Percentiles rank a stretch among this genome's conserved stretches.
Conservation (phyloP, 2,329 filamentous ascomycete species). For the Calcarisporium arbuscula region DNA sequence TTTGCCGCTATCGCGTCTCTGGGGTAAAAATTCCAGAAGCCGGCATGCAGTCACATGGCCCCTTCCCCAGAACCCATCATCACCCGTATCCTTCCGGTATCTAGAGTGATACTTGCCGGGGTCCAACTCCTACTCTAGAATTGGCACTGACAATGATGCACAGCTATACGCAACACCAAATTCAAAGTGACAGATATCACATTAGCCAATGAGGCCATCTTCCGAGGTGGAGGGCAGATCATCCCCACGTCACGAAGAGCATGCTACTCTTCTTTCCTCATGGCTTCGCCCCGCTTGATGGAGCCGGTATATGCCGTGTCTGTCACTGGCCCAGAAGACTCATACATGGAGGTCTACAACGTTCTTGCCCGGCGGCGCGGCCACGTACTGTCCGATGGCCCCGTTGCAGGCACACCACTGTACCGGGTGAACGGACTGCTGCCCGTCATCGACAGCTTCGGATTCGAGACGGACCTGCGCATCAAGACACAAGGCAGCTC, state of each 20-base stretch:
- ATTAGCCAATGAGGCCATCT: slow-evolving; percentile 84
- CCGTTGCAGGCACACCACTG: slow-evolving; percentile 87
- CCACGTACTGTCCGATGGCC: slow-evolving; percentile 89
- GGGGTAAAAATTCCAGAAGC: no score
- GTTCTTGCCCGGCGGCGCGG: slow-evolving; percentile 82
- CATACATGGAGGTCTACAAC: slow-evolving; percentile 84
- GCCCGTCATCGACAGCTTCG: slow-evolving; percentile 94
- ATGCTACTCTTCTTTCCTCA: slow-evolving; percentile 93
- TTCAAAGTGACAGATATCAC: slow-evolving; percentile 92
- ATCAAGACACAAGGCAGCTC: slow-evolving; percentile 94
- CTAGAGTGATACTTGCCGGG: no score
- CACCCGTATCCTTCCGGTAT: no score
- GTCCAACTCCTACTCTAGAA: neutral
- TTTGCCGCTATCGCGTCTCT: no score
- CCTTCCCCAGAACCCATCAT: no score
- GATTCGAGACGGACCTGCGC: slow-evolving; percentile 93
- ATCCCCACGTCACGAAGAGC: slow-evolving; percentile 91
- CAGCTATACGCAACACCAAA: slow-evolving; percentile 93
- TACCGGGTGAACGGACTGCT: slow-evolving; percentile 88
- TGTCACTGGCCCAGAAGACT: slow-evolving; percentile 87
- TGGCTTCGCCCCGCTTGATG: slow-evolving; percentile 94
- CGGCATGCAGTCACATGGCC: no score
- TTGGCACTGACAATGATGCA: slow-evolving; percentile 19
- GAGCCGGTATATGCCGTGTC: slow-evolving; percentile 90
- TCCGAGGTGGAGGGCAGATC: slow-evolving; percentile 91